A percentile compares a stretch with the other conserved stretches of the same genome.
phyloP scores from a whole-genome alignment of 2,329 filamentous ascomycete species.

The Colletotrichum tamarilloi region DNA sequence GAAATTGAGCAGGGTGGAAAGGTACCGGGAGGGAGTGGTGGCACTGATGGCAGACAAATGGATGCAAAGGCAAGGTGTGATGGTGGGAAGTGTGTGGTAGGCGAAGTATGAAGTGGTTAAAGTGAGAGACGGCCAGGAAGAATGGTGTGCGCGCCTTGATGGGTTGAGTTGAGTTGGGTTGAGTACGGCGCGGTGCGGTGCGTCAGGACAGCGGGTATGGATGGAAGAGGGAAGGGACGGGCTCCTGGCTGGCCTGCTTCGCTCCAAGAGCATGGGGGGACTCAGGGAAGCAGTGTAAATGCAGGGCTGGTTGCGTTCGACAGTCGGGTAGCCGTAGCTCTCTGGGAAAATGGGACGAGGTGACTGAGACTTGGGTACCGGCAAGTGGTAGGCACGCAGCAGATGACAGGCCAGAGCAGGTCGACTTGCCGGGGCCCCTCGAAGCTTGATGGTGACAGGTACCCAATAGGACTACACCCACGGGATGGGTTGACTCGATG shows the following conservation, averaged over 20 bases:
- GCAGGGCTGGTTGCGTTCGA: conserved; percentile 30
- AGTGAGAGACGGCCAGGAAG: conserved; percentile 27
- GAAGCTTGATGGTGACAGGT: conserved; percentile 39
- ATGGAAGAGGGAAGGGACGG: conserved; percentile 14
- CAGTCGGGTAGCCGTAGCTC: conserved; percentile 23
- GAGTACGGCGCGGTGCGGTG: conserved; percentile 27
- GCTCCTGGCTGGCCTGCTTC: conserved; percentile 18
- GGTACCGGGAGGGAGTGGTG: conserved; percentile 26
- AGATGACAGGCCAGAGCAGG: conserved; percentile 35
- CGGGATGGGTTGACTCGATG: conserved; percentile 29
- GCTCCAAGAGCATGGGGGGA: conserved; percentile 20
- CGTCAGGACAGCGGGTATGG: conserved; percentile 20
- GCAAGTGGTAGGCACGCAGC: conserved; percentile 27
- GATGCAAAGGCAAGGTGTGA: conserved; percentile 33
- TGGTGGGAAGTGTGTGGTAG: conserved; percentile 30
- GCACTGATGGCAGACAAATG: conserved; percentile 16
- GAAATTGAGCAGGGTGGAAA: conserved; percentile 11
- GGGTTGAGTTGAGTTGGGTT: conserved; percentile 26
- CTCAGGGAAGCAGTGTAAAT: conserved; percentile 9
- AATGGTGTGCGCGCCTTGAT: conserved; percentile 34
- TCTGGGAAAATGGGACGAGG: conserved; percentile 14
- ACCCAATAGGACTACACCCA: conserved; percentile 34
- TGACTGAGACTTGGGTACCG: conserved; percentile 19
- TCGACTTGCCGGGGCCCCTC: conserved; percentile 36
- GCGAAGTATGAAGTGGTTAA: background rate